phyloP scores from a whole-genome alignment of 2,329 filamentous ascomycete species.

The Rhinocladiella mackenziei region DNA sequence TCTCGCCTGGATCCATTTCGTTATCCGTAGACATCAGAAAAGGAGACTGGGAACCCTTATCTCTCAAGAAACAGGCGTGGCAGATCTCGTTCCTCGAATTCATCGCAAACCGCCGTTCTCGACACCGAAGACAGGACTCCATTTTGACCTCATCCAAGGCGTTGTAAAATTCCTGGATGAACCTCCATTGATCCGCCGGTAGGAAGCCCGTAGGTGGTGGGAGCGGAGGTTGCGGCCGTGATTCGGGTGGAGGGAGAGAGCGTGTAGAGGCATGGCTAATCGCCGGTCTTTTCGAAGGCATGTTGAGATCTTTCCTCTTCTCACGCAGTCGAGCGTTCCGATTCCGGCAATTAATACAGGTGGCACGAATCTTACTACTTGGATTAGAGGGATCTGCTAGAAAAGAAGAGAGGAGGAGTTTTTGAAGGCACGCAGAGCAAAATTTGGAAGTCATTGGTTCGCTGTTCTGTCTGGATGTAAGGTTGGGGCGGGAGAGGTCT shows the following conservation, averaged over 20 bases:
- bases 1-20: neutral
- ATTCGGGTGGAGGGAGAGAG: neutral
- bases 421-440: neutral
- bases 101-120: slow-evolving; percentile 1
- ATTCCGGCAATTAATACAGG: no score
- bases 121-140: neutral
- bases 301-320: no score
- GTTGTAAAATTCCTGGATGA: neutral
- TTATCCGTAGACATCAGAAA: neutral
- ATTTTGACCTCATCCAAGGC: neutral
- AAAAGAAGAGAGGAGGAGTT: neutral
- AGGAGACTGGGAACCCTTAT: neutral
- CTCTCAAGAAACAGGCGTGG: no score
- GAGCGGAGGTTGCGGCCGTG: neutral
- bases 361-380: neutral
- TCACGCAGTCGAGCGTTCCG: no score
- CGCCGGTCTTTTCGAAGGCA: no score
- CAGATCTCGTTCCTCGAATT: slow-evolving; percentile 7
- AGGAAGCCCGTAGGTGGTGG: neutral
- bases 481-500: no score
- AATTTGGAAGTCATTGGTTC: neutral
- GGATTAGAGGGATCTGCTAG: neutral
- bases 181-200: neutral
- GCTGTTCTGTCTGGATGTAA: neutral
- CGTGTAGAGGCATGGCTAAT: no score